phyloP scores from a whole-genome alignment of 306 rosid genomes.

The Gynostemma pentaphyllum region DNA sequence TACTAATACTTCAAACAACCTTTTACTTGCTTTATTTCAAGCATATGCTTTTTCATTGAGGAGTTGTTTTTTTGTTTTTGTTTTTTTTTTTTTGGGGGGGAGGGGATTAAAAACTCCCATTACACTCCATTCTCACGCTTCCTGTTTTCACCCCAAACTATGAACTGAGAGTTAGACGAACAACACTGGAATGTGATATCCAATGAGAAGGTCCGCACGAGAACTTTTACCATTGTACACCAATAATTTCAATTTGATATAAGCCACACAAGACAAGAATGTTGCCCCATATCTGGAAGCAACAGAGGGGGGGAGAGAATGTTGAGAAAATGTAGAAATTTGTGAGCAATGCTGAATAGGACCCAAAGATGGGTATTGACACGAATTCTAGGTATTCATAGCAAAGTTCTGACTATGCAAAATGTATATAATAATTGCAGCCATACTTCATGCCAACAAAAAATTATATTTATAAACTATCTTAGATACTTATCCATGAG shows the following conservation, averaged over 20 bases:
- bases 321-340: neutral
- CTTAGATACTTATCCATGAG: neutral
- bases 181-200: neutral
- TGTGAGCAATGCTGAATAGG: neutral
- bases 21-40: neutral
- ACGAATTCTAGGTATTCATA: too few species aligned
- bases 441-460: too few species aligned
- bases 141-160: neutral
- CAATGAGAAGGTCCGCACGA: neutral
- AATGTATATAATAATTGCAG: too few species aligned
- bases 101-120: neutral
- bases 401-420: too few species aligned
- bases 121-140: neutral
- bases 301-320: too few species aligned
- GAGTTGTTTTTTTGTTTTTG: neutral
- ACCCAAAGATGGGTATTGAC: neutral
- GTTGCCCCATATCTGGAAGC: too few species aligned
- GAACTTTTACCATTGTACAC: too few species aligned
- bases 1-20: neutral
- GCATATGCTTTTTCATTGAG: neutral
- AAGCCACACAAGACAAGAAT: too few species aligned
- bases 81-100: neutral
- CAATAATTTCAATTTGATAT: too few species aligned
- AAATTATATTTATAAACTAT: too few species aligned
- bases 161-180: neutral